Conservation (phyloP, 306 rosid genomes). For the Pterocarpus santalinus region DNA sequence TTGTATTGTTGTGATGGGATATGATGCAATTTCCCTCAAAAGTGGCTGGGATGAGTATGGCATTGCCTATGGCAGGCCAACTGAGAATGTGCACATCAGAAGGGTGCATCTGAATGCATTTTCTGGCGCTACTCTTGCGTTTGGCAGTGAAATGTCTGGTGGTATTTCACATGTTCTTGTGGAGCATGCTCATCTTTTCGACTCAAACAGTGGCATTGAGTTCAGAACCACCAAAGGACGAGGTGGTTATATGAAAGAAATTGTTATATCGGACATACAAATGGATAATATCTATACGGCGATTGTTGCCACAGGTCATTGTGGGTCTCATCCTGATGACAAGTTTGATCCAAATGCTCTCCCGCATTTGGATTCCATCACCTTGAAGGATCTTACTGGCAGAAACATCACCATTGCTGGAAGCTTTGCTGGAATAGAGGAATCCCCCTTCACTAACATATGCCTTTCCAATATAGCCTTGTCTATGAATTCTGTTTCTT, state of each 20-base stretch:
- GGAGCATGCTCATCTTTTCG: constrained; percentile 68
- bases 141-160: constrained; percentile 98
- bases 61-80: constrained; percentile 84
- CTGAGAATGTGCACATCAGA: constrained; percentile 83
- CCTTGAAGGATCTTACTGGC: constrained; percentile 74
- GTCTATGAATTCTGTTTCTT: constrained; percentile 61
- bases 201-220: constrained; percentile 75
- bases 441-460: constrained; percentile 86
- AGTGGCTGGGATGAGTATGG: constrained; percentile 99
- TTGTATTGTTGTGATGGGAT: constrained; percentile 73
- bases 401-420: constrained; percentile 79
- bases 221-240: constrained; percentile 88
- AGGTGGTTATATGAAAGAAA: constrained; percentile 84
- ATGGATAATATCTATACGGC: constrained; percentile 71
- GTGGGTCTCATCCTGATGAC: constrained; percentile 90
- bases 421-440: constrained; percentile 71
- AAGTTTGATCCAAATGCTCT: constrained; percentile 87
- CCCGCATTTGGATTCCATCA: constrained; percentile 72
- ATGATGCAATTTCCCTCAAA: constrained; percentile 89
- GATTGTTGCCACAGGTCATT: constrained; percentile 81
- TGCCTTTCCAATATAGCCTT: constrained; percentile 84
- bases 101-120: constrained; percentile 69
- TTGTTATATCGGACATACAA: constrained; percentile 68
- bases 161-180: constrained; percentile 83
- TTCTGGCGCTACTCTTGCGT: constrained; percentile 88